Conservation (phyloP, 2,329 filamentous ascomycete genomes). For the Phaeosphaeriaceae sp. region DNA sequence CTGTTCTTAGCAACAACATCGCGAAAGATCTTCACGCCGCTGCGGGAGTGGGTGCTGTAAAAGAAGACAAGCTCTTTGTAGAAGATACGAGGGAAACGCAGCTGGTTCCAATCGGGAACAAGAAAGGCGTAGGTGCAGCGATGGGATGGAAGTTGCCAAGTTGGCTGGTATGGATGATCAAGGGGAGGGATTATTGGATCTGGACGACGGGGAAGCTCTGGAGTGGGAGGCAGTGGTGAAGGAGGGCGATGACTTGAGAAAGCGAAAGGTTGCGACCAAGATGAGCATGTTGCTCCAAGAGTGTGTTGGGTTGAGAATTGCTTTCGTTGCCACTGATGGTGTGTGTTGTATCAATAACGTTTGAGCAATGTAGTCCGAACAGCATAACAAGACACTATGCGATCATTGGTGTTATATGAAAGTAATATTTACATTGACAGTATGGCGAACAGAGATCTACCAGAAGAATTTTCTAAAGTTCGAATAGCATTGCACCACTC, state of each 20-base stretch:
- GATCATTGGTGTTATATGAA: no score
- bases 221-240: conserved; percentile 59
- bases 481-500: no score
- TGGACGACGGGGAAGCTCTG: conserved; percentile 58
- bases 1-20: conserved; percentile 54
- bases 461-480: no score
- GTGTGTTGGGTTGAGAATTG: no score
- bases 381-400: no score
- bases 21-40: conserved; percentile 57
- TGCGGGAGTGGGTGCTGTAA: conserved; percentile 26
- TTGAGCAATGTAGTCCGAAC: no score
- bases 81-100: conserved; percentile 30
- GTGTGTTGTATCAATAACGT: no score
- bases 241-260: background rate
- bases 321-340: no score
- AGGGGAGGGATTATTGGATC: conserved; percentile 55
- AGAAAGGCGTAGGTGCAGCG: conserved; percentile 35
- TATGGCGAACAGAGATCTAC: no score
- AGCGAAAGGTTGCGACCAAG: no score
- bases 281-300: no score
- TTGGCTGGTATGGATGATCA: conserved; percentile 46
- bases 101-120: conserved; percentile 35
- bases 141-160: conserved; percentile 46
- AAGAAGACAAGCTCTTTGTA: conserved; percentile 26
- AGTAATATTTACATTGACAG: no score